A percentile compares a stretch with the other conserved stretches of the same genome.
phyloP scores from a whole-genome alignment of 2,329 filamentous ascomycete genomes.

The Annulohypoxylon truncatum region DNA sequence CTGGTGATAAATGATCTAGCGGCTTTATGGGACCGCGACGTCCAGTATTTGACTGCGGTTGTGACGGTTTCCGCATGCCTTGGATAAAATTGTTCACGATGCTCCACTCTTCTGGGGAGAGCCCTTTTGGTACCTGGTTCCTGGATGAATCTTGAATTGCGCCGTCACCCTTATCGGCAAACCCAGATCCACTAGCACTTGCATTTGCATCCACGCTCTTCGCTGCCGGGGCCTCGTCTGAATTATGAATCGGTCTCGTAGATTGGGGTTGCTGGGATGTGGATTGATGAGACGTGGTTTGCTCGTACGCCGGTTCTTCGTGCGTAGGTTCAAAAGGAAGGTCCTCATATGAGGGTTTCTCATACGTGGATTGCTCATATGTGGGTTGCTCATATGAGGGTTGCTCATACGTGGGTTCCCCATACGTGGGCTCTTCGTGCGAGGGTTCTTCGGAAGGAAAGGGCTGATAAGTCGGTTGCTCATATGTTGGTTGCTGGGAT shows the following conservation, averaged over 20 bases:
- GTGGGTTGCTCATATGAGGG: not conserved
- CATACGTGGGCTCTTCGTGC: too few species aligned
- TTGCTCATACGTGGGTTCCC: too few species aligned
- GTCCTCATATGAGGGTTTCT: not conserved
- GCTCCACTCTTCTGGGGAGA: not conserved
- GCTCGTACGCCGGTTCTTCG: not conserved
- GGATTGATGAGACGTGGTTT: not conserved
- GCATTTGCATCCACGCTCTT: not conserved
- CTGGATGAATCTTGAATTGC: not conserved
- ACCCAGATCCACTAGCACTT: not conserved
- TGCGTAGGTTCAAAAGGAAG: not conserved
- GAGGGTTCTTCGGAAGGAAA: not conserved
- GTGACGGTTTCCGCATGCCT: slow-evolving; percentile 8
- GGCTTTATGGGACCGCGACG: not conserved
- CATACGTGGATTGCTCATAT: not conserved
- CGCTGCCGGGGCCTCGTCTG: not conserved
- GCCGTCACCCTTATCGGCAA: not conserved
- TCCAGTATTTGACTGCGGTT: not conserved
- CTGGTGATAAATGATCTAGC: slow-evolving; percentile 8
- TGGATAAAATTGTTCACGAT: slow-evolving; percentile 4
- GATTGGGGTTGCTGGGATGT: not conserved
- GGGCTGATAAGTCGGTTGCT: not conserved
- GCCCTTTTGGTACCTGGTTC: not conserved
- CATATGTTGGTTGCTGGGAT: too few species aligned
- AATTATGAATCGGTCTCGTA: too few species aligned